Evolutionary conservation across 2,329 filamentous ascomycete species (phyloP).

Genomic region (Tolypocladium guangdongense): DNA sequence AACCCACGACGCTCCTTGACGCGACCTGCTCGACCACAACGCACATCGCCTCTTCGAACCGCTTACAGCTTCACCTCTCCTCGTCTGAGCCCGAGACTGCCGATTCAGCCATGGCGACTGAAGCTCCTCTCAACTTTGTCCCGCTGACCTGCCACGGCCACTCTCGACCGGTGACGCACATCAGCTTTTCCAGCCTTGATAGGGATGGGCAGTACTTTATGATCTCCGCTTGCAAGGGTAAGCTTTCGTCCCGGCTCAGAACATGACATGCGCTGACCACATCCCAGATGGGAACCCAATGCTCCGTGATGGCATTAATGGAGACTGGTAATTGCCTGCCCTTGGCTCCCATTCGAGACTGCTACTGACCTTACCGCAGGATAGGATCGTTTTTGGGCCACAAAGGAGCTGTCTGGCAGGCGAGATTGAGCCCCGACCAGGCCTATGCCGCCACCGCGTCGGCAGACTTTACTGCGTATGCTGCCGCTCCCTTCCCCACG

Average conservation of each 20-base stretch:
- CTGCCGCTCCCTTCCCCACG: slow-evolving; percentile 4
- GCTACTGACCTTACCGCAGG: slow-evolving; percentile 41
- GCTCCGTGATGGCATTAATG: slow-evolving; percentile 91
- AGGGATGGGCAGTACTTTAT: slow-evolving; percentile 82
- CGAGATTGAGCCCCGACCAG: slow-evolving; percentile 78
- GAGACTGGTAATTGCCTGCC: slow-evolving; percentile 61
- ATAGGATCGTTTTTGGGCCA: slow-evolving; percentile 97
- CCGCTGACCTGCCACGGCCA: slow-evolving; percentile 92
- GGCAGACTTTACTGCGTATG: slow-evolving; percentile 88
- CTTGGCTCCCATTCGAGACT: not conserved
- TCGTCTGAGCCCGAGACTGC: not conserved
- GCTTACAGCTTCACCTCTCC: not conserved
- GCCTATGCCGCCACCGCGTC: slow-evolving; percentile 84
- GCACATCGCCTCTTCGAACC: not conserved
- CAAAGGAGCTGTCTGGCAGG: slow-evolving; percentile 97
- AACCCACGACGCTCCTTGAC: not conserved
- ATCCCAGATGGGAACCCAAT: slow-evolving; percentile 86
- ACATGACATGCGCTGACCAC: slow-evolving; percentile 10
- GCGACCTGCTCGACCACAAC: not conserved
- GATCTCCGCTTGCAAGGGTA: slow-evolving; percentile 87
- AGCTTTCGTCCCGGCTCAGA: slow-evolving; percentile 6
- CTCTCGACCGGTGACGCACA: slow-evolving; percentile 81
- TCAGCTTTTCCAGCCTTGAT: slow-evolving; percentile 76
- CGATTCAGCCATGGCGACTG: slow-evolving; percentile 20
- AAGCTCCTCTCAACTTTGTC: slow-evolving; percentile 51